These are phyloP conservation scores for Tulasnella sp. DNA, from an alignment of 768 basidiomycete genomes.

Conservation along the genomic window DNA sequence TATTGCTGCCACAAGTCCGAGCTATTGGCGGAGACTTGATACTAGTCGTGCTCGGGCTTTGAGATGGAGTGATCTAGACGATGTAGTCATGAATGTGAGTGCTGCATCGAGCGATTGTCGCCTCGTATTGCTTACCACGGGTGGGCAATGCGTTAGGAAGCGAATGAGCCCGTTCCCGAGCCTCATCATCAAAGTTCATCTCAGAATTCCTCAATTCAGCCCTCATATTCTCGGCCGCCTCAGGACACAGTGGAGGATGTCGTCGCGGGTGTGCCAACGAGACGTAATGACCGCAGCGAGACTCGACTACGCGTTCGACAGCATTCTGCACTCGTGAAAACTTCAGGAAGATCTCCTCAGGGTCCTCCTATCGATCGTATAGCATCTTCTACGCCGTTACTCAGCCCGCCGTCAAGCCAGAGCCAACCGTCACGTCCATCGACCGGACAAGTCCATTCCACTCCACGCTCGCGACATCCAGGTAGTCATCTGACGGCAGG, in stretches of 20 bases:
- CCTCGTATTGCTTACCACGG: not conserved
- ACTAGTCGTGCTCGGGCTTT: not conserved
- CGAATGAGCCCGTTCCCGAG: not conserved
- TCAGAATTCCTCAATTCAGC: not conserved
- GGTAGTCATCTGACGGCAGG: not conserved
- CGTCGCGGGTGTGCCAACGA: not conserved
- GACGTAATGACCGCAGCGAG: not conserved
- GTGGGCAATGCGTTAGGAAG: not conserved
- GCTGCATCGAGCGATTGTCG: not conserved
- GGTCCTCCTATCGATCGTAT: not conserved
- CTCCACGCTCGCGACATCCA: not conserved
- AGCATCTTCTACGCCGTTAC: not conserved
- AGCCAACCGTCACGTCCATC: not conserved
- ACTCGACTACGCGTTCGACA: not conserved
- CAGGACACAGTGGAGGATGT: not conserved
- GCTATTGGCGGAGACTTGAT: conserved; percentile 12
- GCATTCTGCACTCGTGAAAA: not conserved
- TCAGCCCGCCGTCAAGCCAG: not conserved
- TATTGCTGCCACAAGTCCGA: conserved; percentile 29
- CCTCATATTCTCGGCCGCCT: not conserved
- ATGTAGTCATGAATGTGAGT: not conserved
- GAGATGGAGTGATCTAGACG: no score
- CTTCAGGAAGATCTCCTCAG: not conserved
- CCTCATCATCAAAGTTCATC: not conserved
- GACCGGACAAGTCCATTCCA: not conserved